Evolutionary conservation across 78 protist species (phyloP), one percentile per base, ranked within the genome.

Genomic region (Chrysochromulina parva): DNA sequence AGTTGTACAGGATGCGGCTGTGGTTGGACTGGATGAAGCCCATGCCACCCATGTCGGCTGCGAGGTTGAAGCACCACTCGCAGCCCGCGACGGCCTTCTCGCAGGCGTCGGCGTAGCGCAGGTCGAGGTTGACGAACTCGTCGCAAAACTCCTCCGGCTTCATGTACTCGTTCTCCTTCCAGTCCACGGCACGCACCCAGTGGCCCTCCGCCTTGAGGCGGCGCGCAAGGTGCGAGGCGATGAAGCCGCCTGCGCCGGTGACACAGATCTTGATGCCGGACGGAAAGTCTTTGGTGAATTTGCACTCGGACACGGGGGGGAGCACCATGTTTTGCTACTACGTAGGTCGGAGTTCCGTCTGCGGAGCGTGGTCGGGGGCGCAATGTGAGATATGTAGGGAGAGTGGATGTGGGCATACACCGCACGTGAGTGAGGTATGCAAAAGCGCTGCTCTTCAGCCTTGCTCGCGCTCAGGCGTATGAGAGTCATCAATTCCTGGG

Each of bases 1-100:
- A 91, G 94, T 95, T 95, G 96, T 92, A 95, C 16, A 93, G 87
- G 73, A 94, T 90, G 71, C 55, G 90, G 2, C 95, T 88, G 73
- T 96, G 95, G 93, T 96, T 94, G 60, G 94, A 85, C 88, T 94
- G 96, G 78, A 96, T 96, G 93, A 95, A 96, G 69, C 98, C 98
- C 98, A 96, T 96, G n/a, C 98, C 96, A 3, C 97, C 97, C 96
- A 94, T 96, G 88, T 92, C 95, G 16, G 88, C 93, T 17, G 96
- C 97, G 11, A 96, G 88, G 73, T 94, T 94, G 94, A 86, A 95
- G 50, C 94, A 93, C 92, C 91, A 54, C 22, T 96, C 95, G 65
- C 55, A 69, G 69, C 92, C 96, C 81, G 88, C 69, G 58, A 91
- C 67, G 26, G 94, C 97, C 59, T 93, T 76, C 58, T 48, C 14